Evolutionary conservation across 306 rosid species (phyloP).

Genomic region (Myrica gale): DNA sequence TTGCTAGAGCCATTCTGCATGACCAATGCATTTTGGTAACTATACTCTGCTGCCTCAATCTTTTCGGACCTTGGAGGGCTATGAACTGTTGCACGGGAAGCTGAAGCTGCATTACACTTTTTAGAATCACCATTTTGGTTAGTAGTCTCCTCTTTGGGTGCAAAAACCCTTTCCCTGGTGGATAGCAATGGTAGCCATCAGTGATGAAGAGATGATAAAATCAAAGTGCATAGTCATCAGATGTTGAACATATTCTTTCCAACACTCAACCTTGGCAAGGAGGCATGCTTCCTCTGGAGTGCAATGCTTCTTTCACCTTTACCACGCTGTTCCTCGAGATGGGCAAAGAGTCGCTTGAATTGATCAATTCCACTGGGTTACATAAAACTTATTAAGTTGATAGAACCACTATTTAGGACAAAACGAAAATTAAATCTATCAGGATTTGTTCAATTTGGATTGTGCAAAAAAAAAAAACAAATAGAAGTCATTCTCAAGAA

Average conservation of each 20-base stretch:
- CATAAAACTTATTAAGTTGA: not conserved
- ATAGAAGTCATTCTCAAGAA: not conserved
- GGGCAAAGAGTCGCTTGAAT: slow-evolving; percentile 56
- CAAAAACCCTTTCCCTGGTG: slow-evolving; percentile 50
- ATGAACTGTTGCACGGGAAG: slow-evolving; percentile 36
- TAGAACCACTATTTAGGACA: not conserved
- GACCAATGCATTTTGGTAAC: slow-evolving; percentile 25
- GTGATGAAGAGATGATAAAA: not conserved
- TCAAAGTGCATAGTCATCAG: not conserved
- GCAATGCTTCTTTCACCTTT: slow-evolving; percentile 44
- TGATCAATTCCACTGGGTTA: slow-evolving; percentile 59
- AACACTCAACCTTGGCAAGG: slow-evolving; percentile 55
- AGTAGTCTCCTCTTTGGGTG: slow-evolving; percentile 29
- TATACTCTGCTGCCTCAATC: slow-evolving; percentile 19
- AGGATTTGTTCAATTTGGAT: not conserved
- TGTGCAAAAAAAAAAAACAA: not conserved
- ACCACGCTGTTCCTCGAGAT: slow-evolving; percentile 49
- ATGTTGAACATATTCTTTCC: not conserved
- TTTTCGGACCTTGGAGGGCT: slow-evolving; percentile 42
- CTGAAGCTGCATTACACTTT: slow-evolving; percentile 35
- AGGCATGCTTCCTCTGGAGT: slow-evolving; percentile 54
- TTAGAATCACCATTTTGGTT: slow-evolving; percentile 29
- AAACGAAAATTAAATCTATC: not conserved
- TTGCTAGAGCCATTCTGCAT: slow-evolving; percentile 35
- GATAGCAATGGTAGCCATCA: slow-evolving; percentile 14